Conservation (phyloP, 1,284 basidiomycete species). For the Puccinia novopanici region DNA sequence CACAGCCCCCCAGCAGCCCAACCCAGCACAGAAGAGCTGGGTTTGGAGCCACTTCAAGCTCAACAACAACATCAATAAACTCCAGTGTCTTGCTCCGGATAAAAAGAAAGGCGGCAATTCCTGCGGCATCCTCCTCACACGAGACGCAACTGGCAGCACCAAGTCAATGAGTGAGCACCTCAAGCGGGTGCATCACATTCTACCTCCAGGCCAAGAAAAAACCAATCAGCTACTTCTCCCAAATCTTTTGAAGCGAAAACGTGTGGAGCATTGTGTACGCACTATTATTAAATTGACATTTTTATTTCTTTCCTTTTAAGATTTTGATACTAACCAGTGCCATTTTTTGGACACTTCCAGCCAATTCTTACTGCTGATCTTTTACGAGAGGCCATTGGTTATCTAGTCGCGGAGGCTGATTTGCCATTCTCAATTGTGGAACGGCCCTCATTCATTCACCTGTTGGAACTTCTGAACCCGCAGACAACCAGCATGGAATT, state of each 20-base stretch:
- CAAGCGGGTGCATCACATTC: neutral
- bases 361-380: too few species aligned
- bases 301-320: too few species aligned
- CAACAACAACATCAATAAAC: too few species aligned
- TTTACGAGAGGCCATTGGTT: too few species aligned
- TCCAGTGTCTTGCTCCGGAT: too few species aligned
- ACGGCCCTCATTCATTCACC: neutral
- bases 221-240: constrained; percentile 5
- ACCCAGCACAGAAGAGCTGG: too few species aligned
- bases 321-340: neutral
- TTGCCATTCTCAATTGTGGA: too few species aligned
- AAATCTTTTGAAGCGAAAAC: neutral
- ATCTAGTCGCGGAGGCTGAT: neutral
- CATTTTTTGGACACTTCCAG: neutral
- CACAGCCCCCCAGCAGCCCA: too few species aligned
- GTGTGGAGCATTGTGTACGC: neutral
- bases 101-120: neutral
- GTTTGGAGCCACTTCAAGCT: too few species aligned
- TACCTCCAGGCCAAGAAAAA: neutral
- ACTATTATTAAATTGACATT: neutral
- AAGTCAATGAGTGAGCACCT: constrained; percentile 8
- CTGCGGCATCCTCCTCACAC: neutral
- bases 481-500: neutral
- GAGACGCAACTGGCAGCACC: neutral
- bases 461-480: neutral